Evolutionary conservation across 2,329 filamentous ascomycete genomes (phyloP).

Genomic region (Paraconiothyrium sp.): DNA sequence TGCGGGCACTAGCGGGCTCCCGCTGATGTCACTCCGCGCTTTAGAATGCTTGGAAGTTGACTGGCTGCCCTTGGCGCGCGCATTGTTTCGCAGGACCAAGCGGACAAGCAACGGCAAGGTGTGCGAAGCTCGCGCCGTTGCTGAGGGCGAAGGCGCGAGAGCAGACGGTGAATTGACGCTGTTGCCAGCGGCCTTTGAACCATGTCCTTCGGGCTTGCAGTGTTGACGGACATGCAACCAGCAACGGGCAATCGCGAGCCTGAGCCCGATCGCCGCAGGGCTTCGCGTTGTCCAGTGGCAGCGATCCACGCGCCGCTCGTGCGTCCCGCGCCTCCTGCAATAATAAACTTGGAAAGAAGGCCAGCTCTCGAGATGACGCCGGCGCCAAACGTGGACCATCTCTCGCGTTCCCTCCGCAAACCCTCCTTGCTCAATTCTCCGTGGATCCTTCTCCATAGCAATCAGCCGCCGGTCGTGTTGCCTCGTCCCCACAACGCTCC

Average conservation of each 20-base stretch:
- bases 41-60: constrained; percentile 9
- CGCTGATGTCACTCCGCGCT: constrained; percentile 13
- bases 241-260: constrained; percentile 2
- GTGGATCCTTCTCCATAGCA: background rate
- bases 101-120: constrained; percentile 14
- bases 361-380: constrained; percentile 15
- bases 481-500: constrained; percentile 5
- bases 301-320: constrained; percentile 12
- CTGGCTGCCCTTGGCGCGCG: constrained; percentile 11
- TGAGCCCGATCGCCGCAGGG: constrained; percentile 10
- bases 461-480: constrained; percentile 1
- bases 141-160: background rate
- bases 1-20: constrained; percentile 1
- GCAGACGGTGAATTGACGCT: background rate
- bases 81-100: constrained; percentile 1
- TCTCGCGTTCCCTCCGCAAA: background rate
- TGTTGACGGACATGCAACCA: background rate
- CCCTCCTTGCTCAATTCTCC: background rate
- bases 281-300: constrained; percentile 7
- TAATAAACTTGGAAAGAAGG: constrained; percentile 14
- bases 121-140: constrained; percentile 7
- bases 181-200: background rate
- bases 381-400: background rate
- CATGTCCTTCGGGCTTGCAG: background rate
- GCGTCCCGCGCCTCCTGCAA: constrained; percentile 10